A percentile compares a stretch with the other conserved stretches of the same genome.
Conservation (phyloP, 176 grass and related monocot species). For the Triticum turgidum region DNA sequence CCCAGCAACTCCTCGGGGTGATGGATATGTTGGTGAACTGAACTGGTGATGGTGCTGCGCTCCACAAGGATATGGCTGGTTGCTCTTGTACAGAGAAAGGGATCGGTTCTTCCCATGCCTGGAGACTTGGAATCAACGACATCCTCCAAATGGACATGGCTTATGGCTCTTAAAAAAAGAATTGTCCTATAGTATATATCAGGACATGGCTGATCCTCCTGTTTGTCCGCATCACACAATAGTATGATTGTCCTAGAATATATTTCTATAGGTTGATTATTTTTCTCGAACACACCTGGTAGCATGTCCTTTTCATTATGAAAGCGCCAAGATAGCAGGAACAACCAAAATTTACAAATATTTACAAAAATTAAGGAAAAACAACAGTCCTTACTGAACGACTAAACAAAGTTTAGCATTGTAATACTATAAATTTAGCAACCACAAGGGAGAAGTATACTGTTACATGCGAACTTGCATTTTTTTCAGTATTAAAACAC, state of each 20-base stretch:
- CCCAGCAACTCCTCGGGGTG: background rate
- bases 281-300: background rate
- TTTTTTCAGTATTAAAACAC: background rate
- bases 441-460: background rate
- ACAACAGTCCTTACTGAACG: too few relatives aligned
- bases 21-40: background rate
- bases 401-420: too few relatives aligned
- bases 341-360: background rate
- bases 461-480: background rate
- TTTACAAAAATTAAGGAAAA: too few relatives aligned
- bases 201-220: background rate
- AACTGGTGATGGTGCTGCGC: background rate
- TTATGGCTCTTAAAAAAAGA: background rate
- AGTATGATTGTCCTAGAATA: background rate
- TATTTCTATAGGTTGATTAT: background rate
- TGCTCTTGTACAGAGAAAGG: conserved; percentile 11
- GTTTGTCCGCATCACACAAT: background rate
- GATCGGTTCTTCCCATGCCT: conserved; percentile 1
- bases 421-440: background rate
- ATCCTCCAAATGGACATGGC: background rate
- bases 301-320: background rate
- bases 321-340: background rate
- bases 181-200: background rate
- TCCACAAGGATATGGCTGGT: conserved; percentile 12
- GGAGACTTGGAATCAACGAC: conserved; percentile 17